Evolutionary conservation across 306 rosid species (phyloP).

Genomic region (Cucurbita pepo): DNA sequence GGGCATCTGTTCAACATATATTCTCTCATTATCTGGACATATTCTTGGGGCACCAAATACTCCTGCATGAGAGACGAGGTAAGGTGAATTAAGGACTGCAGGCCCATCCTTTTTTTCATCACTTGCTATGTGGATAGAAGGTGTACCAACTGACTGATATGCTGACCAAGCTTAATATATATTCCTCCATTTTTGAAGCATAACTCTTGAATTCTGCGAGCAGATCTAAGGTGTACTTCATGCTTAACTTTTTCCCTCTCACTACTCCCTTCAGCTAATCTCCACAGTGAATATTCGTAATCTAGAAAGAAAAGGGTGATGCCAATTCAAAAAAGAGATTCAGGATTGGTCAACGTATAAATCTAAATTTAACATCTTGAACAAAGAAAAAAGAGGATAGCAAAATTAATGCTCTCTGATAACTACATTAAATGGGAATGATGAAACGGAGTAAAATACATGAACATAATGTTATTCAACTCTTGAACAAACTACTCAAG

Average conservation of each 20-base stretch:
- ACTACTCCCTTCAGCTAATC: conserved; percentile 55
- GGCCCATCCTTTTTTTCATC: background rate
- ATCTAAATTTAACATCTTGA: background rate
- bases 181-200: conserved; percentile 91
- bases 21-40: conserved; percentile 74
- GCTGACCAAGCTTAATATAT: conserved; percentile 95
- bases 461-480: background rate
- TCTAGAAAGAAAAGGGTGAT: conserved; percentile 25
- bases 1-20: conserved; percentile 90
- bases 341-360: background rate
- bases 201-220: conserved; percentile 60
- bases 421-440: background rate
- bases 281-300: conserved; percentile 72
- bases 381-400: background rate
- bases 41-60: conserved; percentile 75
- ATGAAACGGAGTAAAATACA: background rate
- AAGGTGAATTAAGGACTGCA: background rate
- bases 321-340: background rate
- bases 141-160: conserved; percentile 80
- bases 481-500: background rate
- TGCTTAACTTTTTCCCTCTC: conserved; percentile 49
- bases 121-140: background rate
- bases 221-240: conserved; percentile 87
- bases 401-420: background rate
- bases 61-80: conserved; percentile 37